Base-by-base conservation (phyloP, 257 asterid species). In the Rubia yunnanensis region DNA sequence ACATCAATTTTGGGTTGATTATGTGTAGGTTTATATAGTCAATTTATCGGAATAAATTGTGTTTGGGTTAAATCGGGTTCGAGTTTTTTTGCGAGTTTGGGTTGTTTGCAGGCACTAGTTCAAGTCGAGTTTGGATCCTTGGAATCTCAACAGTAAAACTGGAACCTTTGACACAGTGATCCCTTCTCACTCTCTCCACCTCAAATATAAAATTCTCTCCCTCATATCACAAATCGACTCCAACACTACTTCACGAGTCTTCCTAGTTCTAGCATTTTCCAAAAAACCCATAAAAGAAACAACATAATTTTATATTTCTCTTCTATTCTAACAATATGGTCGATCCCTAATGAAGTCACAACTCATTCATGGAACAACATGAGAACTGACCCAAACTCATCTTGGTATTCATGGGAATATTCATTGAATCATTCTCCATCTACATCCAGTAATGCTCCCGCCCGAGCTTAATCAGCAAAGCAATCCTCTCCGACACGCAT, bases 401-500 rank as follows among this genome's bases (percentile, higher is more conserved):
- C 82, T 81, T 89, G 50, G 87, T 86, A 74, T 77, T 85, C 74
- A 78, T 89, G 88, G 98, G 85, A 0, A 85, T 91, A 69, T 86
- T 44, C 22, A 44, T 44, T 20, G 52, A n/a, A 4, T 14, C 52
- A 15, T 44, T 86, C 81, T 83, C 96, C 7, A 76, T 92, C 70
- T 89, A 89, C 88, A 76, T 92, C 83, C 95, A 96, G 50, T 88
- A 82, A 84, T 92, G 97, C 79, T 58, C 85, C 14, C 78, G 73
- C 28, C 31, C 75, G 2, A 69, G 44, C 67, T 18, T 83, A 26
- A 72, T 39, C 56, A 74, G 71, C 64, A 76, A 71, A 3, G 85
- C 48, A 18, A 18, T 71, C 7, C 82, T 81, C 10, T 78, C 95
- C 10, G 10, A 66, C 63, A 3, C 79, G 87, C 0, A 20, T 49